These are phyloP conservation scores for Globisporangium middletonii DNA, from an alignment of 352 stramenopile genomes.

Conservation along the genomic window DNA sequence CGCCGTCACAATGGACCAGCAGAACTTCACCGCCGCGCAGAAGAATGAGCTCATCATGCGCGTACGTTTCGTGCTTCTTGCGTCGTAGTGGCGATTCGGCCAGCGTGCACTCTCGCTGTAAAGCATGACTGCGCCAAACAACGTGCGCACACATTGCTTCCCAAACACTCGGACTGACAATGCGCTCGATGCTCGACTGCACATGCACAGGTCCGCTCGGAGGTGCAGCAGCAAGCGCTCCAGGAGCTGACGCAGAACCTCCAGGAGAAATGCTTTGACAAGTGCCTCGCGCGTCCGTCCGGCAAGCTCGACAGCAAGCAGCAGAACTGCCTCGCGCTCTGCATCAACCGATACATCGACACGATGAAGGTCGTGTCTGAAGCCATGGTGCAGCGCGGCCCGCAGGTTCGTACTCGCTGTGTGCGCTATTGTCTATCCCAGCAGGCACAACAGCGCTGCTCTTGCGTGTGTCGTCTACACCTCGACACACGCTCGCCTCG, in stretches of 20 bases:
- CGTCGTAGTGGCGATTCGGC: neutral
- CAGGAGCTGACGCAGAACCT: constrained; percentile 84
- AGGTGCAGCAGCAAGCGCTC: constrained; percentile 78
- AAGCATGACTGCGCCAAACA: neutral
- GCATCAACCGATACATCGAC: constrained; percentile 89
- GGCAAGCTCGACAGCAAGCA: constrained; percentile 88
- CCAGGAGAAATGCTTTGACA: constrained; percentile 90
- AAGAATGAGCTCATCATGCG: constrained; percentile 83
- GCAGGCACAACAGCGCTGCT: neutral
- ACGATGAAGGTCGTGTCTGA: constrained; percentile 89
- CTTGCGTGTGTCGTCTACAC: neutral
- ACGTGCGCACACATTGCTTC: neutral
- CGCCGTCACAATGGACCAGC: constrained; percentile 45
- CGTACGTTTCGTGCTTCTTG: constrained; percentile 26
- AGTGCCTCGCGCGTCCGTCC: constrained; percentile 77
- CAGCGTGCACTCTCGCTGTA: neutral
- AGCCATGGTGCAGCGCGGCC: constrained; percentile 67
- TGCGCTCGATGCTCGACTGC: neutral
- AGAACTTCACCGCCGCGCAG: constrained; percentile 73
- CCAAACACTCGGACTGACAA: neutral
- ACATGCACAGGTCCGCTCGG: constrained; percentile 53
- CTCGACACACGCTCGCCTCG: no score
- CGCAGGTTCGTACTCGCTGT: constrained; percentile 27
- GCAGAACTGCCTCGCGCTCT: constrained; percentile 86
- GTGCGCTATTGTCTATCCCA: neutral